A percentile compares a stretch with the other conserved stretches of the same genome.
These are phyloP conservation scores for Phaeosphaeria sp. DNA, from an alignment of 2,329 filamentous ascomycete species.

Conservation along the genomic window DNA sequence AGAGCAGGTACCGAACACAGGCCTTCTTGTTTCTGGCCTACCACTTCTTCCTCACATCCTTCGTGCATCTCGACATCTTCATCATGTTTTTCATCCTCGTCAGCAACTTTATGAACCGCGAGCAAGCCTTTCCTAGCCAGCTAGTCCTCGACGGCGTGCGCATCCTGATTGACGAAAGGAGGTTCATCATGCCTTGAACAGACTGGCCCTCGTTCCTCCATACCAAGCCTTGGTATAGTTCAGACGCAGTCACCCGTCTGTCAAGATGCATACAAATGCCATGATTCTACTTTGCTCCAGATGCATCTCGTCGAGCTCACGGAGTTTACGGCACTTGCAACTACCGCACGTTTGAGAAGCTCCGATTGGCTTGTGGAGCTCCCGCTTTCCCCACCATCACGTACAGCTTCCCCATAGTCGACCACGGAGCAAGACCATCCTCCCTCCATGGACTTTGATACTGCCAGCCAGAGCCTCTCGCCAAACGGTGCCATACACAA, in stretches of 20 bases:
- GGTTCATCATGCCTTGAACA: conserved; percentile 29
- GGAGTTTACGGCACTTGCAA: conserved; percentile 22
- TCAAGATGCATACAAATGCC: neutral
- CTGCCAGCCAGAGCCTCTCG: conserved; percentile 45
- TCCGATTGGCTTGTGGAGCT: conserved; percentile 38
- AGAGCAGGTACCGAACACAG: conserved; percentile 36
- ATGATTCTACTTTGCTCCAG: neutral
- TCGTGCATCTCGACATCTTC: conserved; percentile 40
- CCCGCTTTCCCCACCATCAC: conserved; percentile 29
- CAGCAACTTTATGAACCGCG: conserved; percentile 45
- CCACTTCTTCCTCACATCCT: conserved; percentile 42
- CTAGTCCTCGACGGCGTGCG: conserved; percentile 33
- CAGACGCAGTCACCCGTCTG: neutral
- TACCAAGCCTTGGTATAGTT: neutral
- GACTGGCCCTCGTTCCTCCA: neutral
- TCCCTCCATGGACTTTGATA: conserved; percentile 43
- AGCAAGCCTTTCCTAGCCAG: conserved; percentile 35
- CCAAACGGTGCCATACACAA: conserved; percentile 42
- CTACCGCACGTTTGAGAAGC: conserved; percentile 13
- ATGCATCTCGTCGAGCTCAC: conserved; percentile 3
- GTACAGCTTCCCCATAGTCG: conserved; percentile 18
- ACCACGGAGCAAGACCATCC: conserved; percentile 14
- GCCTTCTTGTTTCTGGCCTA: conserved; percentile 42
- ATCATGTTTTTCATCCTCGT: conserved; percentile 44
- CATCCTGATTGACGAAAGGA: conserved; percentile 35